phyloP scores from a whole-genome alignment of 495 filamentous ascomycete genomes.

The Neurospora tetrasperma region DNA sequence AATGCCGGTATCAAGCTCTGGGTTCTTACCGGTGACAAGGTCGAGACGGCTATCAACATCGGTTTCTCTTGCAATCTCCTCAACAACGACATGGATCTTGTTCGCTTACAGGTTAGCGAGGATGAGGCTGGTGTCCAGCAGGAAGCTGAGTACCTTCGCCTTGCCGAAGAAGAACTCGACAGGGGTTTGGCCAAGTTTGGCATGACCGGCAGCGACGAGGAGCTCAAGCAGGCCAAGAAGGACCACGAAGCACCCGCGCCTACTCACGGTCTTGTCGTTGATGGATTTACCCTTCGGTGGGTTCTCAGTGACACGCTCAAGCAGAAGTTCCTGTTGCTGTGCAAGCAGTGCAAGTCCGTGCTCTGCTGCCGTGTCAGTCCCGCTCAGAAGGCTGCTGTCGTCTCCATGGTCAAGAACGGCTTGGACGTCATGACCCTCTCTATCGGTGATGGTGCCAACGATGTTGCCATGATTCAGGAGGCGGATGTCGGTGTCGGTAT shows the following conservation, averaged over 20 bases:
- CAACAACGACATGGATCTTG: constrained; percentile 94
- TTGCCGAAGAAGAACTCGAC: constrained; percentile 61
- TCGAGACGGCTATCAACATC: constrained; percentile 99
- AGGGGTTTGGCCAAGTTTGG: constrained; percentile 60
- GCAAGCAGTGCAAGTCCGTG: constrained; percentile 95
- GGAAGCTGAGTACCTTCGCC: constrained; percentile 36
- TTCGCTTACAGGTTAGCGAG: constrained; percentile 79
- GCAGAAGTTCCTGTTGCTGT: constrained; percentile 88
- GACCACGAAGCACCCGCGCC: constrained; percentile 77
- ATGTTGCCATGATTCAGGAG: constrained; percentile 99
- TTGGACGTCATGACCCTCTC: constrained; percentile 96
- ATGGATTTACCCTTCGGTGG: constrained; percentile 87
- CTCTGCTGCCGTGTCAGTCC: constrained; percentile 97
- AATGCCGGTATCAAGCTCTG: constrained; percentile 98
- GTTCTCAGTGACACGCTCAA: constrained; percentile 73
- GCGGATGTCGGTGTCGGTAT: constrained; percentile 98
- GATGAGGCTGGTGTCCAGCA: constrained; percentile 37
- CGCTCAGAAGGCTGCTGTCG: constrained; percentile 94
- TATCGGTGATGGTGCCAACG: constrained; percentile 95
- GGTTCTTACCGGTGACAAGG: constrained; percentile 98
- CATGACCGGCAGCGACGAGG: constrained; percentile 79
- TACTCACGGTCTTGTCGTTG: constrained; percentile 94
- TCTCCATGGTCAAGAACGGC: constrained; percentile 82
- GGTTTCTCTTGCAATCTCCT: constrained; percentile 98
- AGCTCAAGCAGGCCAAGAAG: constrained; percentile 64